These are phyloP conservation scores for Ceratobasidium sp. DNA, from an alignment of 1,284 basidiomycete species.

Conservation along the genomic window DNA sequence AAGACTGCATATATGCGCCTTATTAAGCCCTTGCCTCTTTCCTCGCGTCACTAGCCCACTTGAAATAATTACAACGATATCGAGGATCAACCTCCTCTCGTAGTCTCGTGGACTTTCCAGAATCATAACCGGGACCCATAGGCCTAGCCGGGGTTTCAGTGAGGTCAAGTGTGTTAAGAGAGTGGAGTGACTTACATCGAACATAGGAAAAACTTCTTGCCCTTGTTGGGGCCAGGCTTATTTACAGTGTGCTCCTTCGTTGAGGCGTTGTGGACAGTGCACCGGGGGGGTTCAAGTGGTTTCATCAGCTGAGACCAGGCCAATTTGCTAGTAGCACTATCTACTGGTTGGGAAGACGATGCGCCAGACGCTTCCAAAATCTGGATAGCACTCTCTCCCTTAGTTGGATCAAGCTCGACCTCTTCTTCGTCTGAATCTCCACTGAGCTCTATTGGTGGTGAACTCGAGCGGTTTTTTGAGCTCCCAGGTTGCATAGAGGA, in stretches of 20 bases:
- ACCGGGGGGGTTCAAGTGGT: constrained; percentile 79
- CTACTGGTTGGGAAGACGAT: constrained; percentile 25
- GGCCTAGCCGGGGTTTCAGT: constrained; percentile 67
- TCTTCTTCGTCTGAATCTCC: constrained; percentile 22
- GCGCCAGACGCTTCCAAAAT: constrained; percentile 60
- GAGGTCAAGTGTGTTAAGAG: neutral
- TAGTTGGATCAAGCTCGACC: constrained; percentile 28
- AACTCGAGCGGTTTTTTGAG: constrained; percentile 10
- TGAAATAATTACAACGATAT: constrained; percentile 88
- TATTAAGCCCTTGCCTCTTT: constrained; percentile 48
- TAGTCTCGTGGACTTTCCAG: constrained; percentile 79
- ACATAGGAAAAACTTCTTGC: constrained; percentile 94
- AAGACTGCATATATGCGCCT: constrained; percentile 1
- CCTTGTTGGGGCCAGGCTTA: constrained; percentile 93
- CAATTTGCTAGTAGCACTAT: constrained; percentile 59
- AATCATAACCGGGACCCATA: constrained; percentile 93
- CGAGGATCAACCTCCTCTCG: constrained; percentile 87
- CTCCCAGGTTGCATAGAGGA: neutral
- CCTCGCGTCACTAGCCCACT: constrained; percentile 80
- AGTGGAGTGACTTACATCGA: constrained; percentile 72
- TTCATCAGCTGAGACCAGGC: constrained; percentile 82
- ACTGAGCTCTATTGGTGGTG: constrained; percentile 29
- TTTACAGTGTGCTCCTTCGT: constrained; percentile 88
- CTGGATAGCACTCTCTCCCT: constrained; percentile 59
- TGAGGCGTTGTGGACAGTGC: constrained; percentile 81